Evolutionary conservation across 352 stramenopile species (phyloP), one percentile per base, ranked within the genome.

Genomic region (Pythium scleroteichum): DNA sequence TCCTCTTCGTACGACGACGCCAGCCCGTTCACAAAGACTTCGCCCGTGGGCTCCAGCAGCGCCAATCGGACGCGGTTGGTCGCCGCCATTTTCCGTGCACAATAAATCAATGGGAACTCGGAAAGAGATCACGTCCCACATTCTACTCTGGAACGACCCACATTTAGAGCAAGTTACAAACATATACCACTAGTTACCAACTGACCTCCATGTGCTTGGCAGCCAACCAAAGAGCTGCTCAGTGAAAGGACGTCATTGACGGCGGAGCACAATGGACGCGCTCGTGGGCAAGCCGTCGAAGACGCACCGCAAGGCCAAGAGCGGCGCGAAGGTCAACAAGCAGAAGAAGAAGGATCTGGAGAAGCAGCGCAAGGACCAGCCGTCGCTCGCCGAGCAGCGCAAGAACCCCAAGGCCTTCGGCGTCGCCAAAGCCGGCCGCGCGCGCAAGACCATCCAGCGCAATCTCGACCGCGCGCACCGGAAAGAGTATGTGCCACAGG

Each of bases 321-420:
- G 72, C 29, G 85, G 87, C n/a, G 85, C 87, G 50, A 98, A 98
- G 73, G 89, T 88, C 16, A 97, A 97, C 60, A 96, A 98, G 68
- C 97, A 98, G 67, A 98, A 98, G 78, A 87, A 91, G 54, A 92
- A 93, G 69, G 87, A 90, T 22, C 83, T 92, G 41, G 86, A 87
- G 53, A 94, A 95, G 69, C 84, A 94, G 71, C 81, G 84, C 56
- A 79, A 87, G 53, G 84, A 88, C 55, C 79, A 88, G 68, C 82
- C 80, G 56, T 92, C 82, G 56, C 71, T 88, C 13, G 82, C 90
- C 22, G 93, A 97, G 69, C 85, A 99, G 62, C 87, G 95, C 51
- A 96, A 98, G 78, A 99, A 99, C 69, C 82, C 85, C 52, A 96
- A 97, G 59, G 98, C 98, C 1, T 99, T 99, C 72, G 83, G 81